Conservation (phyloP, 768 basidiomycete species). For the Kwoniella sp. region DNA sequence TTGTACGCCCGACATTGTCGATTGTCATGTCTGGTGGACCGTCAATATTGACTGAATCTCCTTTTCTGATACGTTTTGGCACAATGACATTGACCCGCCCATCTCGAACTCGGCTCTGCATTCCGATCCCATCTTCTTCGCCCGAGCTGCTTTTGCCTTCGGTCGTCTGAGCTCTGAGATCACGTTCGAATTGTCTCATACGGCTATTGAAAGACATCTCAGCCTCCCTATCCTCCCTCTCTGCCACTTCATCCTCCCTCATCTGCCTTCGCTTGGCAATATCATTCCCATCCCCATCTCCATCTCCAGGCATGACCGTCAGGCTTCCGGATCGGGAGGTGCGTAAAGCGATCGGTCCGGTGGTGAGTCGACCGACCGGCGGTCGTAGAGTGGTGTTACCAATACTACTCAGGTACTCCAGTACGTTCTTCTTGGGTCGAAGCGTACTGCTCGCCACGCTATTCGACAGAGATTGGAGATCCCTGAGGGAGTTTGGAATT, state of each 20-base stretch:
- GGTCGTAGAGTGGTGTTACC: conserved; percentile 4
- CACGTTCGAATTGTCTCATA: not conserved
- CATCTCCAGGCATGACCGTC: conserved; percentile 1
- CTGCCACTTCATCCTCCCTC: not conserved
- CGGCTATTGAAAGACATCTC: not conserved
- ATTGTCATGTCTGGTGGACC: not conserved
- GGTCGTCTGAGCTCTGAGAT: not conserved
- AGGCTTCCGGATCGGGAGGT: not conserved
- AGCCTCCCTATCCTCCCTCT: not conserved
- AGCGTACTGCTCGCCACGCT: not conserved
- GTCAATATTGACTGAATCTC: not conserved
- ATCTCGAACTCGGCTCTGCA: not conserved
- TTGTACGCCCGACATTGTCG: no score
- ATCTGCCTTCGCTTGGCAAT: not conserved
- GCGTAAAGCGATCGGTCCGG: not conserved
- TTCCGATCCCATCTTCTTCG: conserved; percentile 4
- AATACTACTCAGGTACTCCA: not conserved
- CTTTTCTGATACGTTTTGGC: not conserved
- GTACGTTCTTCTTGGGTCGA: not conserved
- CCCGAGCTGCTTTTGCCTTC: not conserved
- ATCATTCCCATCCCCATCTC: not conserved
- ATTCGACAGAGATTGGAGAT: not conserved
- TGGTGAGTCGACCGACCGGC: not conserved
- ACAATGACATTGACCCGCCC: not conserved
- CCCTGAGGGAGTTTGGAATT: conserved; percentile 2